Evolutionary conservation across 2,329 filamentous ascomycete genomes (phyloP).

Genomic region (Colletotrichum falcatum): DNA sequence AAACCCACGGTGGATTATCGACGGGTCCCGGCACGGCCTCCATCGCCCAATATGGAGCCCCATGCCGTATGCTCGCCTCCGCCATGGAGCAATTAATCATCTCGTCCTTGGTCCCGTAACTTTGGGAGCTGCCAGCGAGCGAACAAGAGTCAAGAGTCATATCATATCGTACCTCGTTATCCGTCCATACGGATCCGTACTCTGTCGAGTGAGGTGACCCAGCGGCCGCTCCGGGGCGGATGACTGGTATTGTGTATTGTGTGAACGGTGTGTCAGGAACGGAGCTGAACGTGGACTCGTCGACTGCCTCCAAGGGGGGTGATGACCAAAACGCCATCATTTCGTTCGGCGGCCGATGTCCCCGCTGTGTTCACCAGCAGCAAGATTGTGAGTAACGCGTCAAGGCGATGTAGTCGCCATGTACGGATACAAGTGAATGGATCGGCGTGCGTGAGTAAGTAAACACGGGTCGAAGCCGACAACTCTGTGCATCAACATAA

Average conservation of each 20-base stretch:
- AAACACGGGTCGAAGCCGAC: not conserved
- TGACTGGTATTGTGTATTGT: not conserved
- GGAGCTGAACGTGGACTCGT: slow-evolving; percentile 14
- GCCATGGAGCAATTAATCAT: slow-evolving; percentile 14
- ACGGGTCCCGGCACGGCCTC: slow-evolving; percentile 11
- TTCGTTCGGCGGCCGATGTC: not conserved
- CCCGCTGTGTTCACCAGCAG: not conserved
- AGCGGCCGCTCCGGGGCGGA: slow-evolving; percentile 13
- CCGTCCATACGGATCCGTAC: slow-evolving; percentile 1
- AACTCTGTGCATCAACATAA: slow-evolving; percentile 22
- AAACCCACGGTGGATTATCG: slow-evolving; percentile 13
- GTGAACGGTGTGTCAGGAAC: not conserved
- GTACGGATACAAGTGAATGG: not conserved
- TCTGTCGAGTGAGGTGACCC: slow-evolving; percentile 7
- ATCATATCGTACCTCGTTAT: slow-evolving; percentile 1
- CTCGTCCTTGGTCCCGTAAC: not conserved
- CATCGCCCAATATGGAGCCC: not conserved
- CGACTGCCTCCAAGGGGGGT: slow-evolving; percentile 13
- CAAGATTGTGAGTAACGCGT: not conserved
- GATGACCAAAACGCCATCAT: slow-evolving; percentile 7
- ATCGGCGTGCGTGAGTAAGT: slow-evolving; percentile 4
- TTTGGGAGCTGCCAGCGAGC: slow-evolving; percentile 23
- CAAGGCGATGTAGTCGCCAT: not conserved
- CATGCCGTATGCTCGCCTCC: slow-evolving; percentile 6
- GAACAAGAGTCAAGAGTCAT: slow-evolving; percentile 22